Evolutionary conservation across 306 rosid genomes (phyloP), one percentile per base, ranked within the genome.

Genomic region (Trichosanthes truncata): DNA sequence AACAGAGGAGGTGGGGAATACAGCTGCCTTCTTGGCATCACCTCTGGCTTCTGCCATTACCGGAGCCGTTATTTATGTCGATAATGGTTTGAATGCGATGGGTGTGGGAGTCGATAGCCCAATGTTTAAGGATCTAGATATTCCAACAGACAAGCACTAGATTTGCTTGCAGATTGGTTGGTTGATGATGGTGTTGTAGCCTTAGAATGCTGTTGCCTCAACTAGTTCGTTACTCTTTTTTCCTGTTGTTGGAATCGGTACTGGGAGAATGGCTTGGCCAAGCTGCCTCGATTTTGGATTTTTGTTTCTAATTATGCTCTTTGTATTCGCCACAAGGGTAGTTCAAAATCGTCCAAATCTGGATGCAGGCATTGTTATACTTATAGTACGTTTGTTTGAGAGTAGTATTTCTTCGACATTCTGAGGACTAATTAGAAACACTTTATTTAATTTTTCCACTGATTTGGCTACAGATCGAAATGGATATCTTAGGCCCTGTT

Each of bases 31-130:
- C 87, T 86, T 94, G 84, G 89, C 91, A 79, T 94, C 97, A 36
- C 94, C 93, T 0, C 80, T 94, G 89, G 94, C 98, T 61, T 92
- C 97, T 7, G 98, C 96, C 41, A 92, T 94, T 74, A 94, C 98
- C 0, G 98, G 98, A 11, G 83, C 96, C n/a, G 84, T 92, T 26
- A 74, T 92, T 36, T 94, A 94, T 5, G 98, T 90, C 0, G 98
- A 94, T 85, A 94, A 94, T 53, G 98, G 98, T 21, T 84, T 94
- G 82, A 93, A 94, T 0, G 97, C 98, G 1, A 94, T 94, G 98
- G 97, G 97, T 10, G 98, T 94, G 1, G 97, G 97, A 79, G 97
- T 94, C 55, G 98, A 94, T 85, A 86, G 91, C 71, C 91, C 91
- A 12, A 80, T 84, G 25, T 88, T 88, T 26, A 79, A 84, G 83